Conservation (phyloP, 805 yeast species). For the Hanseniaspora nectarophila region DNA sequence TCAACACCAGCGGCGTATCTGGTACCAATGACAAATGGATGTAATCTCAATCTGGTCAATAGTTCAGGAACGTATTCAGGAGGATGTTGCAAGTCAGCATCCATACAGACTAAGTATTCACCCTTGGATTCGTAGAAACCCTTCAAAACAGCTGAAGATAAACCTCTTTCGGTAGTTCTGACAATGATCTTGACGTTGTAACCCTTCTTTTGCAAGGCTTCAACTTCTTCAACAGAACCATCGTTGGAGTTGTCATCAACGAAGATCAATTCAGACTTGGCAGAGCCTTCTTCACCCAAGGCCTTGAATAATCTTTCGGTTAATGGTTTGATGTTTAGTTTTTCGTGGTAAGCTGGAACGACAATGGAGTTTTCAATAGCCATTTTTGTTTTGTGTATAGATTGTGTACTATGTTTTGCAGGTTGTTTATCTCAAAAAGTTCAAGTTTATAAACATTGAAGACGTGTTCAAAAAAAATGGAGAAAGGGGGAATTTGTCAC, state of each 20-base stretch:
- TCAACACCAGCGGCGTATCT: conserved; percentile 46
- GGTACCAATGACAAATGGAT: conserved; percentile 39
- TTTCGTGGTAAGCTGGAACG: conserved; percentile 44
- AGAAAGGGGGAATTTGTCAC: too few relatives aligned
- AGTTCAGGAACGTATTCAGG: conserved; percentile 40
- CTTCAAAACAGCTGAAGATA: conserved; percentile 39
- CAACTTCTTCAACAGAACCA: conserved; percentile 44
- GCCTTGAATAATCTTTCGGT: conserved; percentile 40
- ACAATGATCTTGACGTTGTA: conserved; percentile 40
- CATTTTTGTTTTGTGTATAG: too few relatives aligned
- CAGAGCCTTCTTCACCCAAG: conserved; percentile 33
- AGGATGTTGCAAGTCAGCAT: conserved; percentile 44
- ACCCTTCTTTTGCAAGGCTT: conserved; percentile 34
- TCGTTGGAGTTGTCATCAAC: conserved; percentile 43
- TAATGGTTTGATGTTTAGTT: conserved; percentile 37
- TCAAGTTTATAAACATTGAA: too few relatives aligned
- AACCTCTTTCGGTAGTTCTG: conserved; percentile 40
- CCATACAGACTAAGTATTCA: conserved; percentile 40
- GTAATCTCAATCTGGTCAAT: conserved; percentile 31
- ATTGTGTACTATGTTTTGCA: too few relatives aligned
- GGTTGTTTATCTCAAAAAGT: too few relatives aligned
- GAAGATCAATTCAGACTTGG: conserved; percentile 36
- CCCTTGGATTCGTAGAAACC: conserved; percentile 40
- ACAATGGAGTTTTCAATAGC: conserved; percentile 33
- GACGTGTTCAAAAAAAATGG: too few relatives aligned